These are phyloP conservation scores for Fusarium devonianum DNA, from an alignment of 2,329 filamentous ascomycete species.

Conservation along the genomic window DNA sequence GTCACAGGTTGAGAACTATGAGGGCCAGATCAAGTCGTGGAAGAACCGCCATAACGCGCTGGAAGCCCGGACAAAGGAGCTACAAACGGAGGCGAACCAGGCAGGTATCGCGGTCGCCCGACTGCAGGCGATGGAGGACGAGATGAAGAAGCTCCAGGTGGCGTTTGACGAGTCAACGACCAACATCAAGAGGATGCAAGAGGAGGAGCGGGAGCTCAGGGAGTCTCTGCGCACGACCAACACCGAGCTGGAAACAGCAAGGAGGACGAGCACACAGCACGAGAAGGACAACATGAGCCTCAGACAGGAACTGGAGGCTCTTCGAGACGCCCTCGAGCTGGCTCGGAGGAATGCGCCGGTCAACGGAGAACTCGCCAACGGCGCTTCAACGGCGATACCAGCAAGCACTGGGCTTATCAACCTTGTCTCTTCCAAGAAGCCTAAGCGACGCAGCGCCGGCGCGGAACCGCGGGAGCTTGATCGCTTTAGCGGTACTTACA, in stretches of 20 bases:
- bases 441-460: conserved; percentile 90
- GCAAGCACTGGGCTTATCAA: conserved; percentile 86
- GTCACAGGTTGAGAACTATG: conserved; percentile 92
- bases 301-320: conserved; percentile 84
- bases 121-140: conserved; percentile 89
- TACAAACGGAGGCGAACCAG: conserved; percentile 96
- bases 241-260: conserved; percentile 81
- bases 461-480: conserved; percentile 85
- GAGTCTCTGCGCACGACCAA: conserved; percentile 83
- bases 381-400: conserved; percentile 53
- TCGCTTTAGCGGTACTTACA: conserved; percentile 90
- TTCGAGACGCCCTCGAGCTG: conserved; percentile 91
- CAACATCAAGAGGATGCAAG: conserved; percentile 92
- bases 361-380: conserved; percentile 66
- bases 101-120: conserved; percentile 94
- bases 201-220: conserved; percentile 86
- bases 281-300: conserved; percentile 87
- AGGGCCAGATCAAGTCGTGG: conserved; percentile 95
- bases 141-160: conserved; percentile 89
- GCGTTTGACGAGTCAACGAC: conserved; percentile 89
- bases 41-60: conserved; percentile 89
- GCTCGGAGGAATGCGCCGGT: conserved; percentile 80
- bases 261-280: conserved; percentile 74
- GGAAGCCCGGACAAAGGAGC: conserved; percentile 88
- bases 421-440: conserved; percentile 95